Conservation (phyloP, 306 rosid genomes). For the Vicia faba region DNA sequence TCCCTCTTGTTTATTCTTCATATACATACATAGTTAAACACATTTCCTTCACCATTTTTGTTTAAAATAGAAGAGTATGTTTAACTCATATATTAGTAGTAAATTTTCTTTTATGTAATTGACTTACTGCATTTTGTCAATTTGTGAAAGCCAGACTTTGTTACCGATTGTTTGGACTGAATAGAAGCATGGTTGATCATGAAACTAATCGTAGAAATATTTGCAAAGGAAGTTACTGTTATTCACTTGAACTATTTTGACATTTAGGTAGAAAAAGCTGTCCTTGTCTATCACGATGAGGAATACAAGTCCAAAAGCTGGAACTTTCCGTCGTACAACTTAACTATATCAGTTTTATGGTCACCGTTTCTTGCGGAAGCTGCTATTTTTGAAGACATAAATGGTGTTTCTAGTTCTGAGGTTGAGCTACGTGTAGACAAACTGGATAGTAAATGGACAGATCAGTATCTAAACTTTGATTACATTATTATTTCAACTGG, state of each 20-base stretch:
- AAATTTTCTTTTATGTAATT: constrained; percentile 7
- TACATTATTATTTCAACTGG: constrained; percentile 89
- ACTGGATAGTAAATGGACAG: constrained; percentile 72
- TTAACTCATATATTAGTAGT: not conserved
- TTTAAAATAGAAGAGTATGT: not conserved
- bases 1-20: too few relatives aligned
- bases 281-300: constrained; percentile 76
- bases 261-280: constrained; percentile 74
- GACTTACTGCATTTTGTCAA: constrained; percentile 18
- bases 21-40: too few relatives aligned
- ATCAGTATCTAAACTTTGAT: constrained; percentile 54
- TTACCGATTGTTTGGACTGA: constrained; percentile 7
- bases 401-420: constrained; percentile 89
- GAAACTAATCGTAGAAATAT: constrained; percentile 16
- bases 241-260: constrained; percentile 40
- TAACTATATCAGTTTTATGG: constrained; percentile 67
- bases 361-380: constrained; percentile 92
- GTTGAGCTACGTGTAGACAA: constrained; percentile 78
- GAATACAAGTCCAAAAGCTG: constrained; percentile 76
- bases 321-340: constrained; percentile 74
- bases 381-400: constrained; percentile 78
- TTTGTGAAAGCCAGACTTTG: constrained; percentile 8
- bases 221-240: constrained; percentile 1
- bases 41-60: not conserved
- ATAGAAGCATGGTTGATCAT: constrained; percentile 10